These are phyloP conservation scores for Eimeria praecox DNA, from an alignment of 169 alveolate species.

Conservation along the genomic window DNA sequence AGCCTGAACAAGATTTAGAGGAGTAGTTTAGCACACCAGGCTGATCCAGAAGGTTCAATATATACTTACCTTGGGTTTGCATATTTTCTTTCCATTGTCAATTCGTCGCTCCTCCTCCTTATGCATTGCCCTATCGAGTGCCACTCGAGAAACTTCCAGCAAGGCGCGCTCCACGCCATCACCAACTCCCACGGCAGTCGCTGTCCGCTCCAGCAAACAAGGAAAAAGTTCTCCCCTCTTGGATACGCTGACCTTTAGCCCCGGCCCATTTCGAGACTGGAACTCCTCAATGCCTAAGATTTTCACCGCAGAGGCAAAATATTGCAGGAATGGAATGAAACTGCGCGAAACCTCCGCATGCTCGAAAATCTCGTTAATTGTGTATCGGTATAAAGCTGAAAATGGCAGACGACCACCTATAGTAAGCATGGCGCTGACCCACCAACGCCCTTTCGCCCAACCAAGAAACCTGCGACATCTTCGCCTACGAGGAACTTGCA, in stretches of 20 bases:
- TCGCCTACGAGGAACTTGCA: conserved; percentile 81
- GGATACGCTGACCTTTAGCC: conserved; percentile 71
- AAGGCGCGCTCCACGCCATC: conserved; percentile 75
- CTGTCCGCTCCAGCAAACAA: conserved; percentile 73
- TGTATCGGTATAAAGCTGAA: neutral
- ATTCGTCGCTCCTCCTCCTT: conserved; percentile 78
- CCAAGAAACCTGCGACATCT: conserved; percentile 81
- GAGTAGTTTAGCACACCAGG: neutral
- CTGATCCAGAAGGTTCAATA: neutral
- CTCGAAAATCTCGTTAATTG: neutral
- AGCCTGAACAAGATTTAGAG: neutral
- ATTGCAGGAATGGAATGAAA: neutral
- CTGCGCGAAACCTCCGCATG: neutral
- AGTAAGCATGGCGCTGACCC: neutral
- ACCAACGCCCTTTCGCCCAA: conserved; percentile 79
- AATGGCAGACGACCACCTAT: neutral
- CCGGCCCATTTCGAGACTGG: conserved; percentile 80
- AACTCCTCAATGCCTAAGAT: conserved; percentile 76
- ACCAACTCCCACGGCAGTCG: conserved; percentile 80
- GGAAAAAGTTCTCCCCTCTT: conserved; percentile 80
- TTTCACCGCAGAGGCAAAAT: neutral
- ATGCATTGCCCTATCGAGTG: conserved; percentile 78
- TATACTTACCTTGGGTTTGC: conserved; percentile 78
- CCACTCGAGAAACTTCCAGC: conserved; percentile 66
- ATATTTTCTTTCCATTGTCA: conserved; percentile 75